These are phyloP conservation scores for Dendrostoma leiphaemia DNA, from an alignment of 2,329 filamentous ascomycete genomes.

Conservation along the genomic window DNA sequence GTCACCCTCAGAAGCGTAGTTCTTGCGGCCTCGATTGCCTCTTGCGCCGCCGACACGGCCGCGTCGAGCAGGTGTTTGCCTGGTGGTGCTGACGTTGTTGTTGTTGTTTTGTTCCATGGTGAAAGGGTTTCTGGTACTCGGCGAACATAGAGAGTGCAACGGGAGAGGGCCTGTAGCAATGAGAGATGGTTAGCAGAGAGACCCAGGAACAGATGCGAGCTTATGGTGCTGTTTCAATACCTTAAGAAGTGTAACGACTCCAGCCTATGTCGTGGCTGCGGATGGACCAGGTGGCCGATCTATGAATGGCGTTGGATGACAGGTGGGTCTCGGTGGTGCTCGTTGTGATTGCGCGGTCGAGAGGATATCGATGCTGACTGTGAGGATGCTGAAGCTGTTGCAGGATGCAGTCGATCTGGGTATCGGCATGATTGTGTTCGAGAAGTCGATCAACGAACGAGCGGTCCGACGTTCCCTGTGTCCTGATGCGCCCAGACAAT, in stretches of 20 bases:
- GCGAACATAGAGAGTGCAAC: constrained; percentile 5
- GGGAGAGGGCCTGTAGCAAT: neutral
- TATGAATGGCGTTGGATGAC: constrained; percentile 6
- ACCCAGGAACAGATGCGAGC: neutral
- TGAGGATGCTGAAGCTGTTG: constrained; percentile 14
- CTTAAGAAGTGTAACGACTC: constrained; percentile 1
- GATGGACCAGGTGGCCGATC: constrained; percentile 15
- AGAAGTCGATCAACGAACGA: constrained; percentile 11
- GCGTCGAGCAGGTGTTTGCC: constrained; percentile 39
- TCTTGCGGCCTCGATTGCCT: constrained; percentile 43
- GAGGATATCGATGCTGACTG: constrained; percentile 17
- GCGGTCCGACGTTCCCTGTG: constrained; percentile 13
- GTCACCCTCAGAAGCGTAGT: constrained; percentile 61
- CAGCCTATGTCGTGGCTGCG: constrained; percentile 8
- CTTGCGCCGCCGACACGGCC: constrained; percentile 37
- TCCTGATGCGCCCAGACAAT: constrained; percentile 8
- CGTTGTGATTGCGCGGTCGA: constrained; percentile 2
- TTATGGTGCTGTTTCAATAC: neutral
- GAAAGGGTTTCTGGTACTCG: neutral
- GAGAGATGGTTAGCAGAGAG: neutral
- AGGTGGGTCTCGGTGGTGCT: neutral
- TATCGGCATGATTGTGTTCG: constrained; percentile 15
- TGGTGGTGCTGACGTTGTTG: constrained; percentile 18
- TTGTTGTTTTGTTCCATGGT: constrained; percentile 33
- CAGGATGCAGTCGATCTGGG: constrained; percentile 5